phyloP scores from a whole-genome alignment of 208 protist genomes.

The Leishmania aethiopica region DNA sequence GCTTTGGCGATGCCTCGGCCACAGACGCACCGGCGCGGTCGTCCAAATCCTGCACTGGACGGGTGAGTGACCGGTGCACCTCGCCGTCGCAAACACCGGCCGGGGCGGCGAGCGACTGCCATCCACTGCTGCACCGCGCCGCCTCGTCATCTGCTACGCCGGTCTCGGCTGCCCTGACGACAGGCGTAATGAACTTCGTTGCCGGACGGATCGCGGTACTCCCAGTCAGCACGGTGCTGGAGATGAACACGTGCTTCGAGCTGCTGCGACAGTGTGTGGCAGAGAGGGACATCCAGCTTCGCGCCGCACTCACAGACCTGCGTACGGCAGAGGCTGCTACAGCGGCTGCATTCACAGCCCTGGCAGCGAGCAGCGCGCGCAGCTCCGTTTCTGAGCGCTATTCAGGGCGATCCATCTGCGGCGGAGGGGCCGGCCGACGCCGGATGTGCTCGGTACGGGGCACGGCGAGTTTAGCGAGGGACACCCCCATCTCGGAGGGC shows the following conservation, averaged over 20 bases:
- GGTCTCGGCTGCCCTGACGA: slow-evolving; percentile 26
- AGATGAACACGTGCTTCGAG: slow-evolving; percentile 85
- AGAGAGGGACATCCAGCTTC: slow-evolving; percentile 38
- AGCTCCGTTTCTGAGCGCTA: neutral
- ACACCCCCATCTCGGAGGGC: neutral
- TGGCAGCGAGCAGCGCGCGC: neutral
- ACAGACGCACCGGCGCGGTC: too few species aligned
- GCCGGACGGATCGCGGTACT: slow-evolving; percentile 63
- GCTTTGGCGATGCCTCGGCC: neutral
- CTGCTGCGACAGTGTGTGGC: slow-evolving; percentile 58
- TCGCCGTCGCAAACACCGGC: neutral
- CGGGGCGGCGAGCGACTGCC: neutral
- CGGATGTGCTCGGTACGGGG: neutral
- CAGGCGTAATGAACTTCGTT: slow-evolving; percentile 68
- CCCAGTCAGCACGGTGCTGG: slow-evolving; percentile 67
- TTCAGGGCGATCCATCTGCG: neutral
- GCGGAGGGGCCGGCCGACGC: slow-evolving; percentile 12
- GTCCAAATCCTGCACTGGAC: neutral
- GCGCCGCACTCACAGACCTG: slow-evolving; percentile 28
- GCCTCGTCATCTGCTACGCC: slow-evolving; percentile 1
- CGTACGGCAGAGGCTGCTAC: slow-evolving; percentile 27
- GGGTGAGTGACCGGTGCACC: neutral
- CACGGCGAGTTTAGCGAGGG: neutral
- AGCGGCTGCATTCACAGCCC: slow-evolving; percentile 7
- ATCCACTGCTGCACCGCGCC: neutral